phyloP scores from a whole-genome alignment of 1,139 yeast species.

The Pichia sp. region DNA sequence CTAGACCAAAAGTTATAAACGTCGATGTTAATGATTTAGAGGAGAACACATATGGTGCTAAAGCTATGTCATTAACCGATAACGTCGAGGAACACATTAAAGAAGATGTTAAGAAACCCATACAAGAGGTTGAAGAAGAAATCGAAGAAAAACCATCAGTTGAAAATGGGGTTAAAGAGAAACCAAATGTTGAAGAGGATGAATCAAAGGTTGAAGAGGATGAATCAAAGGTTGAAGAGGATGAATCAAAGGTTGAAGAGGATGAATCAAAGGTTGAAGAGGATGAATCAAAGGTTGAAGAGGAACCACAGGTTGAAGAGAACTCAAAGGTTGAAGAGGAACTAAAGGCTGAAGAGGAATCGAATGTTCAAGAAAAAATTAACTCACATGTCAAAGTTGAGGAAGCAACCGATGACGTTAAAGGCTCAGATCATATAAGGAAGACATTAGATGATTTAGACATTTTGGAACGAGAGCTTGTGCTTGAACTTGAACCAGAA shows the following conservation, averaged over 20 bases:
- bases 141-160: neutral
- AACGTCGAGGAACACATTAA: neutral
- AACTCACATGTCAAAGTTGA: neutral
- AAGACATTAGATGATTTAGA: neutral
- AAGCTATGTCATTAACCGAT: neutral
- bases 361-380: neutral
- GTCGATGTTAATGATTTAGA: neutral
- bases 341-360: no score
- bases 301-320: neutral
- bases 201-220: neutral
- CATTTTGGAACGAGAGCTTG: neutral
- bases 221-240: neutral
- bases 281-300: neutral
- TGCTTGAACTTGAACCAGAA: neutral
- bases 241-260: neutral
- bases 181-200: neutral
- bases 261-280: neutral
- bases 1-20: neutral
- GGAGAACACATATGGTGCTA: neutral
- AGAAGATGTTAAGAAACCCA: no score
- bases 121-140: no score
- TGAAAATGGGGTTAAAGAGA: neutral
- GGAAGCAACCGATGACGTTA: neutral
- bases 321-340: neutral
- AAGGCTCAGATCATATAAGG: neutral